phyloP scores from a whole-genome alignment of 768 basidiomycete genomes.

The Kwoniella botswanensis region DNA sequence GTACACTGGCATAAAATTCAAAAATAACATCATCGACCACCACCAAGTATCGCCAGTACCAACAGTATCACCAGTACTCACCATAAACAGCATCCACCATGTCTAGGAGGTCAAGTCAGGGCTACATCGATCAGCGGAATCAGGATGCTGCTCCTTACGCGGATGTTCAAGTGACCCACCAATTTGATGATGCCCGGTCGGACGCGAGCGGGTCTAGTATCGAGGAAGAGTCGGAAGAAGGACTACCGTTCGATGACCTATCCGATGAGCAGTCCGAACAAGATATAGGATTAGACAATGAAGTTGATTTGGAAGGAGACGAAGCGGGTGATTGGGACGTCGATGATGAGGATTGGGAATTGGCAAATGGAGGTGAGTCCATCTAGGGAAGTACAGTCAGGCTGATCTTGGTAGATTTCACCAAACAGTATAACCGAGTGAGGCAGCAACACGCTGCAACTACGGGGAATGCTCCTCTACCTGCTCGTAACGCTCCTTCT shows the following conservation, averaged over 20 bases:
- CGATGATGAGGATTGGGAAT: conserved; percentile 59
- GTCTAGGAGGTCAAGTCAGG: conserved; percentile 8
- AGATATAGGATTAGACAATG: neutral
- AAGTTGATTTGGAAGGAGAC: conserved; percentile 21
- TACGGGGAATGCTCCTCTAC: conserved; percentile 28
- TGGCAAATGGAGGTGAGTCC: conserved; percentile 56
- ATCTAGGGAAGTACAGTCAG: conserved; percentile 5
- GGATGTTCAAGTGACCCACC: neutral
- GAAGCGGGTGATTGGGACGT: conserved; percentile 46
- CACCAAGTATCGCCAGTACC: too few species aligned
- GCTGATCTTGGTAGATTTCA: conserved; percentile 73
- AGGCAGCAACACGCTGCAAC: conserved; percentile 79
- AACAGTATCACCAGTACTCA: too few species aligned
- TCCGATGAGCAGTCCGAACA: neutral
- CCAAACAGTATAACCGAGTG: conserved; percentile 95
- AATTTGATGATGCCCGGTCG: conserved; percentile 20
- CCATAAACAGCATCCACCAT: neutral
- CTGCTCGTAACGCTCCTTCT: conserved; percentile 61
- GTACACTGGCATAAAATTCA: too few species aligned
- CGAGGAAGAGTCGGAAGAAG: conserved; percentile 33
- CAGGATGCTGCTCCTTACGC: neutral
- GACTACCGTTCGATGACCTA: conserved; percentile 16
- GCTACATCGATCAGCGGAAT: conserved; percentile 19
- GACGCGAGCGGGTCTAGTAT: conserved; percentile 35
- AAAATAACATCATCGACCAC: too few species aligned